phyloP scores from a whole-genome alignment of 176 grass and related monocot genomes.

The Oryza punctata region DNA sequence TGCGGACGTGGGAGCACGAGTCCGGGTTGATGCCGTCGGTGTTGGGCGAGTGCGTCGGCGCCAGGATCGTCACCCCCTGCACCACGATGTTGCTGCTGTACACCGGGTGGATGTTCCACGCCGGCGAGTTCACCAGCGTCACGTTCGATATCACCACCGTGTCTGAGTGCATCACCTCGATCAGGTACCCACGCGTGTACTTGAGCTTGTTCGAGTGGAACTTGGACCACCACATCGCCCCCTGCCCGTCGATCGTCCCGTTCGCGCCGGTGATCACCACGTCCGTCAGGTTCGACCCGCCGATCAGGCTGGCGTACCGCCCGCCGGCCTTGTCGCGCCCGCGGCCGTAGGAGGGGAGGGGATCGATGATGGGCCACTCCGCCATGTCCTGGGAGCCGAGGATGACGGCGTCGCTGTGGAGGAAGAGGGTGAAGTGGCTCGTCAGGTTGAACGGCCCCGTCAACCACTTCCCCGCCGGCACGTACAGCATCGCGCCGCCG shows the following conservation, averaged over 20 bases:
- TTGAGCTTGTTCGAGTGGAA: slow-evolving; percentile 81
- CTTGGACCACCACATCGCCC: slow-evolving; percentile 83
- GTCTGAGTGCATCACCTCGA: slow-evolving; percentile 71
- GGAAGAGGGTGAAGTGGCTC: slow-evolving; percentile 87
- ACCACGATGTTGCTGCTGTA: slow-evolving; percentile 90
- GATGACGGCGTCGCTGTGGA: slow-evolving; percentile 72
- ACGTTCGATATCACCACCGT: slow-evolving; percentile 83
- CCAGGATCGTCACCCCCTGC: slow-evolving; percentile 75
- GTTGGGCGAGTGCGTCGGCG: slow-evolving; percentile 77
- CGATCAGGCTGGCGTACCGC: slow-evolving; percentile 82
- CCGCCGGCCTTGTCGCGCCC: slow-evolving; percentile 79
- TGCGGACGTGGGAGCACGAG: slow-evolving; percentile 81
- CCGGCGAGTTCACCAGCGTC: slow-evolving; percentile 80
- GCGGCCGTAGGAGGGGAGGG: slow-evolving; percentile 81
- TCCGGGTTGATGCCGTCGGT: slow-evolving; percentile 98
- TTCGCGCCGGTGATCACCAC: slow-evolving; percentile 79
- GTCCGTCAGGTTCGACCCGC: slow-evolving; percentile 78
- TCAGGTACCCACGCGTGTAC: slow-evolving; percentile 83
- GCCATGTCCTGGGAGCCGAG: slow-evolving; percentile 68
- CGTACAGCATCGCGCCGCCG: slow-evolving; percentile 77
- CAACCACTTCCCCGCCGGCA: slow-evolving; percentile 83
- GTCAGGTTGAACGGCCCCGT: slow-evolving; percentile 96
- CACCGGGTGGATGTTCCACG: slow-evolving; percentile 94
- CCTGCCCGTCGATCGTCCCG: slow-evolving; percentile 91
- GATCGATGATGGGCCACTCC: slow-evolving; percentile 80